Conservation (phyloP, 75 land plant genomes). For the Pinus albicaulis region DNA sequence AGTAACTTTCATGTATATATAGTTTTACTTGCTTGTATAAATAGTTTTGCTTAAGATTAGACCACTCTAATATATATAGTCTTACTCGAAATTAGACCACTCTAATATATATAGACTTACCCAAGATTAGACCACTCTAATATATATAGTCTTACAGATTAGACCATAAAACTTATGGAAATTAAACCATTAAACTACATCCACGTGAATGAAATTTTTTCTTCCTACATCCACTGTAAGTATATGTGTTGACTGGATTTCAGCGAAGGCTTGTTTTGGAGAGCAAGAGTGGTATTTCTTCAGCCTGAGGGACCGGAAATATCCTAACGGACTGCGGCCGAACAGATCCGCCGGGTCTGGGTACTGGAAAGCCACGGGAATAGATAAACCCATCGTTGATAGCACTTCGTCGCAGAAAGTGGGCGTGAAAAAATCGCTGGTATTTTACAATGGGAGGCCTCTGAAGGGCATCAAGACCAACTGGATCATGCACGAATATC, state of each 20-base stretch:
- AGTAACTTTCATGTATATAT: too few relatives aligned
- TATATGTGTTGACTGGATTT: background rate
- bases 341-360: conserved; percentile 30
- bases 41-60: too few relatives aligned
- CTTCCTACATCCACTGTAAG: too few relatives aligned
- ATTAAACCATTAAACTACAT: too few relatives aligned
- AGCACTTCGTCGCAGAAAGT: background rate
- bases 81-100: too few relatives aligned
- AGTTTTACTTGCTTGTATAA: too few relatives aligned
- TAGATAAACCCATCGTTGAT: conserved; percentile 18
- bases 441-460: conserved; percentile 20
- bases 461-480: conserved; percentile 30
- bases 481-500: conserved; percentile 41
- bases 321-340: conserved; percentile 33
- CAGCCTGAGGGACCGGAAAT: conserved; percentile 22
- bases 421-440: conserved; percentile 34
- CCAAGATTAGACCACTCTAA: too few relatives aligned
- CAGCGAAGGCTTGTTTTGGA: conserved; percentile 18
- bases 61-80: too few relatives aligned
- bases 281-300: conserved; percentile 34
- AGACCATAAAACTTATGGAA: too few relatives aligned
- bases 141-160: too few relatives aligned
- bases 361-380: conserved; percentile 50
- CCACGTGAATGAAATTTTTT: too few relatives aligned
- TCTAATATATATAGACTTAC: too few relatives aligned